Percentiles rank a stretch among this genome's conserved stretches.
Evolutionary conservation across 2,329 filamentous ascomycete genomes (phyloP).

Genomic region (Botrytis fabae): DNA sequence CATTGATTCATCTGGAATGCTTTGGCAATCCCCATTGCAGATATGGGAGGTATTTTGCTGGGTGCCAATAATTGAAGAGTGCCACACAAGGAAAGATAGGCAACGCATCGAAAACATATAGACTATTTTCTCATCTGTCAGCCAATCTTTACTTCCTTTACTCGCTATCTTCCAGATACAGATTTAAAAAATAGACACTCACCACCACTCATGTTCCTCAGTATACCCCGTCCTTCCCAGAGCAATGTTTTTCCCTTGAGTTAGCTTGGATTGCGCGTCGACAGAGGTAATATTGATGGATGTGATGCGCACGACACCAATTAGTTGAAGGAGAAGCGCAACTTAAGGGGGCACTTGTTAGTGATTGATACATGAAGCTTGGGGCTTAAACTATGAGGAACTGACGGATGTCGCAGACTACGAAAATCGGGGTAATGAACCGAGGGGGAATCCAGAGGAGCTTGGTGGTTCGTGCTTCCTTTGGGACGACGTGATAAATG

Average conservation of each 20-base stretch:
- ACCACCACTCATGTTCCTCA: neutral
- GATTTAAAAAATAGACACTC: neutral
- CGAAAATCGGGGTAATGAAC: neutral
- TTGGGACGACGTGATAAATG: neutral
- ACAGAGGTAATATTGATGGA: neutral
- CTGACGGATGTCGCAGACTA: neutral
- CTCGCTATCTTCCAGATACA: neutral
- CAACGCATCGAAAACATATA: neutral
- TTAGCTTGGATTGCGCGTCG: neutral
- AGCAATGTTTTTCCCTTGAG: neutral
- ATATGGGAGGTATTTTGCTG: neutral
- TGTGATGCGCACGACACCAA: neutral
- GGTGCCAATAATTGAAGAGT: neutral
- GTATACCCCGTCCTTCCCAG: neutral
- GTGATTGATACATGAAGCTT: neutral
- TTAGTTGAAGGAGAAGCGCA: neutral
- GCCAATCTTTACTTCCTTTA: neutral
- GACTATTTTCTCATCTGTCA: neutral
- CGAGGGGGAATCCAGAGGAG: neutral
- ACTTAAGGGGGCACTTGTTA: neutral
- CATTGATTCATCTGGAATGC: neutral
- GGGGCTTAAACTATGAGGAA: fast-evolving
- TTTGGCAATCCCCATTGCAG: neutral
- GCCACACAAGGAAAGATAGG: neutral
- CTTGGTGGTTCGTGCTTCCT: neutral